Conservation (phyloP, 73 alveolate genomes). For the Paramecium sexaurelia region DNA sequence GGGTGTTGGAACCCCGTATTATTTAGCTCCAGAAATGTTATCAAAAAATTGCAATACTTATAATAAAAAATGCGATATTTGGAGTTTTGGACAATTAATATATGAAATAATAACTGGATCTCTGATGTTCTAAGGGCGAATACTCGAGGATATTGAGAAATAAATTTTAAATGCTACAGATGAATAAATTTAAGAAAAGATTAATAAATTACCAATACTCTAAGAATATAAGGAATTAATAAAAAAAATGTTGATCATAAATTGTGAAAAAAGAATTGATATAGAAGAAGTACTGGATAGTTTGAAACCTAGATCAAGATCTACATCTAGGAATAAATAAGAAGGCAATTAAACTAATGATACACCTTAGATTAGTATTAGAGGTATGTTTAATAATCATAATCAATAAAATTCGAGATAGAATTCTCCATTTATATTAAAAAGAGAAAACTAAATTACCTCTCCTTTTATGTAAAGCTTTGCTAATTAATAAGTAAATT, state of each 20-base stretch:
- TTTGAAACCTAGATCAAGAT: too few relatives aligned
- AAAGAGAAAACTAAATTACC: too few relatives aligned
- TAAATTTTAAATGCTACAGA: not conserved
- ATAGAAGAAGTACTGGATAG: not conserved
- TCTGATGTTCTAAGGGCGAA: not conserved
- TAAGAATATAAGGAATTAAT: not conserved
- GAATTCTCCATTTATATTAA: too few relatives aligned
- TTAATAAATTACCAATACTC: too few relatives aligned
- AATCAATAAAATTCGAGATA: too few relatives aligned
- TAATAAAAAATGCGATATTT: not conserved
- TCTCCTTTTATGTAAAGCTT: not conserved
- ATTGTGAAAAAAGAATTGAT: not conserved
- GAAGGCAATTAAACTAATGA: not conserved
- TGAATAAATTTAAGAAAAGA: too few relatives aligned
- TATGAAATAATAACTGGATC: not conserved
- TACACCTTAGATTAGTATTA: not conserved
- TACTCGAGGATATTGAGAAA: not conserved
- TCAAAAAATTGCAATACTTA: not conserved
- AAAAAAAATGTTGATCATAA: not conserved
- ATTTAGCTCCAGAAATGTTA: not conserved
- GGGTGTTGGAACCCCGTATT: not conserved
- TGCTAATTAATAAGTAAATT: not conserved
- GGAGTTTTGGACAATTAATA: not conserved
- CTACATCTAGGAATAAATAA: too few relatives aligned
- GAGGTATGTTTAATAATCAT: not conserved